Percentiles rank a stretch among this genome's conserved stretches.
Evolutionary conservation across 192 early-diverging fungal species (phyloP).

Genomic region (Obelidium mucronatum): DNA sequence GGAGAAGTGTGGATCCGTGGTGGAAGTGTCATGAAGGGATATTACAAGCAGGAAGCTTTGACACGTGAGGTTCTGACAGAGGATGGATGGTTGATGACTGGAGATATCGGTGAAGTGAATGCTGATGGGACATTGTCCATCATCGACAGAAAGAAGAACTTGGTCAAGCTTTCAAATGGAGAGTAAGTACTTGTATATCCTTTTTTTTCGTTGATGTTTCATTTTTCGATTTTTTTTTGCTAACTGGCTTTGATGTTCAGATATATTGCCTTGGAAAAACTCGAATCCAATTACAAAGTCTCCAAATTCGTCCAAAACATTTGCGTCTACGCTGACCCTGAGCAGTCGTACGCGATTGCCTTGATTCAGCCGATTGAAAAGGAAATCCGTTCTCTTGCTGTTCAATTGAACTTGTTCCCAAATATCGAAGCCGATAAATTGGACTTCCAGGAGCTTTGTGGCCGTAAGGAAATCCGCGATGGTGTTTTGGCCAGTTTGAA

Average conservation of each 20-base stretch:
- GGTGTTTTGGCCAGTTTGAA: constrained; percentile 64
- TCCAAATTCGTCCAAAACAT: constrained; percentile 75
- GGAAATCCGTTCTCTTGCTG: constrained; percentile 59
- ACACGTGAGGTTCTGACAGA: constrained; percentile 71
- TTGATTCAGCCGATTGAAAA: constrained; percentile 73
- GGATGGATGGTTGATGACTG: constrained; percentile 90
- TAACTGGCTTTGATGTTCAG: neutral
- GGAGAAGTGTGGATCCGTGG: constrained; percentile 90
- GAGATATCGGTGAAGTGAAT: constrained; percentile 84
- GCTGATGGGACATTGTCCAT: constrained; percentile 72
- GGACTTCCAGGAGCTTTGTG: constrained; percentile 62
- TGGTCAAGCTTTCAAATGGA: constrained; percentile 44
- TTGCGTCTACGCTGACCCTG: constrained; percentile 68
- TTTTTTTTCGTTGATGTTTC: constrained; percentile 44
- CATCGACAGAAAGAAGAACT: constrained; percentile 86
- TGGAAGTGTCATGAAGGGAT: constrained; percentile 75
- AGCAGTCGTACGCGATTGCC: constrained; percentile 75
- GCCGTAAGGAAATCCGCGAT: constrained; percentile 47
- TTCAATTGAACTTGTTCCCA: constrained; percentile 18
- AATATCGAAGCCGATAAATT: constrained; percentile 20
- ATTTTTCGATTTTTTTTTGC: constrained; percentile 19
- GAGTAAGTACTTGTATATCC: too few relatives aligned
- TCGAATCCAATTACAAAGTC: constrained; percentile 89
- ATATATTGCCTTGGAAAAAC: constrained; percentile 89
- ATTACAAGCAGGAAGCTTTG: constrained; percentile 73